Conservation (phyloP, 208 protist genomes). For the Trypanosoma boissoni region DNA sequence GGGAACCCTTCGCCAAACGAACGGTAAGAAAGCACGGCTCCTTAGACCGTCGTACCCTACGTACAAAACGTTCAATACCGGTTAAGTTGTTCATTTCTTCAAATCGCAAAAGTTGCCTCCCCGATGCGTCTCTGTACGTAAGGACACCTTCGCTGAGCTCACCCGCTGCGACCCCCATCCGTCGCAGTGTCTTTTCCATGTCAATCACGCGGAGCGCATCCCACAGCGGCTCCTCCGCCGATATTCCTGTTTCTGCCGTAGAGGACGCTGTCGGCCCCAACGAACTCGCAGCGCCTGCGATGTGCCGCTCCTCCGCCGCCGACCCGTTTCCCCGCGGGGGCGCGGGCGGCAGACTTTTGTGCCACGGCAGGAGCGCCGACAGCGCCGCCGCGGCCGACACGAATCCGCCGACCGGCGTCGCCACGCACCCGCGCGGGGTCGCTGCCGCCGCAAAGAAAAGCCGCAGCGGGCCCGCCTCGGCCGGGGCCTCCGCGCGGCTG, state of each 20-base stretch:
- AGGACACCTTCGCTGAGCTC: background rate
- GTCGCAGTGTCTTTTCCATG: constrained; percentile 8
- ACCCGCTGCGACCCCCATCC: constrained; percentile 10
- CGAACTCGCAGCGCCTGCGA: background rate
- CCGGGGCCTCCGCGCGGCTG: background rate
- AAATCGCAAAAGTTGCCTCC: constrained; percentile 7
- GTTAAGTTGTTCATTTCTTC: constrained; percentile 21
- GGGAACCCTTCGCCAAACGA: background rate
- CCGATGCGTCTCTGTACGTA: constrained; percentile 12
- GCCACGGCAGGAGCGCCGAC: constrained; percentile 16
- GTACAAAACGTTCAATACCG: constrained; percentile 22
- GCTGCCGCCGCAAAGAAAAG: constrained; percentile 15
- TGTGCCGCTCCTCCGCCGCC: no score
- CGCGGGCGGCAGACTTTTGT: background rate
- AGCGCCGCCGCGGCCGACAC: constrained; percentile 6
- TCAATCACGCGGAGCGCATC: constrained; percentile 15
- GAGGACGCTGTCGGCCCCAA: background rate
- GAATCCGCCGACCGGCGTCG: constrained; percentile 15
- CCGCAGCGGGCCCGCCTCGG: constrained; percentile 1
- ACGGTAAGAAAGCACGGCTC: constrained; percentile 9
- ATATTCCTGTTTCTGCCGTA: no score
- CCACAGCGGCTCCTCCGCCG: background rate
- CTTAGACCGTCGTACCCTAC: constrained; percentile 1
- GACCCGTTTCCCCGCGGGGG: no score
- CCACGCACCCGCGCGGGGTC: constrained; percentile 6